Conservation (phyloP, 257 asterid species). For the Agastache rugosa region DNA sequence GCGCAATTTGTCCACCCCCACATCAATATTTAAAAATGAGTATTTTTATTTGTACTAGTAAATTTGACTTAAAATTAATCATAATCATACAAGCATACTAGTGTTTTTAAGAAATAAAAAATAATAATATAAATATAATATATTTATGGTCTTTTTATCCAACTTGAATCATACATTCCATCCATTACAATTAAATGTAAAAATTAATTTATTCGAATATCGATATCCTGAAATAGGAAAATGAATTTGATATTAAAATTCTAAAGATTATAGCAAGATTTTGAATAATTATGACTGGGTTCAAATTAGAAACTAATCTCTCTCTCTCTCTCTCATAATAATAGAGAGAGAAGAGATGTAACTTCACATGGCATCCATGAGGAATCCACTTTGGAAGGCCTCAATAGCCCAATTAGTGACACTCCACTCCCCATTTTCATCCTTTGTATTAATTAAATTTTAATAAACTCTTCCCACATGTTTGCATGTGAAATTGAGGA, state of each 20-base stretch:
- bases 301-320: not conserved
- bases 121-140: not conserved
- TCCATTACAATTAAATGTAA: too few relatives aligned
- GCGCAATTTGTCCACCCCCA: constrained; percentile 16
- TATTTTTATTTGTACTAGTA: not conserved
- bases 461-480: constrained; percentile 40
- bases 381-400: constrained; percentile 22
- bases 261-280: too few relatives aligned
- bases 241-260: too few relatives aligned
- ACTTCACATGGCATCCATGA: constrained; percentile 45
- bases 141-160: too few relatives aligned
- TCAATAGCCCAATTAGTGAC: constrained; percentile 30
- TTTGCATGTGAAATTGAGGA: constrained; percentile 39
- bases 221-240: too few relatives aligned
- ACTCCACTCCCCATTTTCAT: constrained; percentile 33
- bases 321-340: constrained; percentile 14
- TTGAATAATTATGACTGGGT: too few relatives aligned
- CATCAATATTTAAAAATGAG: not conserved
- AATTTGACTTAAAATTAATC: not conserved
- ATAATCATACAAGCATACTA: not conserved
- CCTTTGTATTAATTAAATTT: not conserved
- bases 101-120: too few relatives aligned
- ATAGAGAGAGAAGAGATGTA: constrained; percentile 4
- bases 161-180: too few relatives aligned
- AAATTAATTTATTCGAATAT: too few relatives aligned